Evolutionary conservation across 1,139 yeast genomes (phyloP).

Genomic region (Zygosaccharomyces pseudobailii): DNA sequence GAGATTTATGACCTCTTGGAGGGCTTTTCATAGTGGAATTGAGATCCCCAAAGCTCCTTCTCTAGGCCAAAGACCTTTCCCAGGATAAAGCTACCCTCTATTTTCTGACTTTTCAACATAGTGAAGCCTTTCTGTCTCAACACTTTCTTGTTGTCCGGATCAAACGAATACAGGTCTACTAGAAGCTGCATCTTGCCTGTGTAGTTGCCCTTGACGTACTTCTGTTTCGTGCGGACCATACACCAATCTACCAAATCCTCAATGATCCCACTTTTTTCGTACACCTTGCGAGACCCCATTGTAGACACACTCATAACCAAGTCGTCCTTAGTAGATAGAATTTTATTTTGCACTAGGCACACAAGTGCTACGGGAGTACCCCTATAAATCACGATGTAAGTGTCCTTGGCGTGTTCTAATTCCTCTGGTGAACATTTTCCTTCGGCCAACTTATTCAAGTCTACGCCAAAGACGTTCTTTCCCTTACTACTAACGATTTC

Average conservation of each 20-base stretch:
- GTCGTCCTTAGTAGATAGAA: conserved; percentile 34
- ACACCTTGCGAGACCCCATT: conserved; percentile 61
- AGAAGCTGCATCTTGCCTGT: conserved; percentile 36
- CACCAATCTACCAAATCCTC: conserved; percentile 61
- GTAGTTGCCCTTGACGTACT: conserved; percentile 31
- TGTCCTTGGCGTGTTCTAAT: conserved; percentile 40
- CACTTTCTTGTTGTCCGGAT: conserved; percentile 37
- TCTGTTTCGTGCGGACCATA: conserved; percentile 43
- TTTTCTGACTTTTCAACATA: conserved; percentile 27
- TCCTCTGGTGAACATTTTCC: conserved; percentile 31
- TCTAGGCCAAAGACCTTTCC: conserved; percentile 41
- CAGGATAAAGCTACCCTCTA: conserved; percentile 32
- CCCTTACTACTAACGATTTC: conserved; percentile 44
- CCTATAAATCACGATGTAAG: conserved; percentile 56
- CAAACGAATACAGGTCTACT: conserved; percentile 52
- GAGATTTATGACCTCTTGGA: too few species aligned
- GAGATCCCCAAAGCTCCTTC: conserved; percentile 49
- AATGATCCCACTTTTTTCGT: conserved; percentile 56
- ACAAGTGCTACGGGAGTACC: conserved; percentile 63
- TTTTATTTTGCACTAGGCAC: conserved; percentile 37
- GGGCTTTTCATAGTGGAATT: conserved; percentile 27
- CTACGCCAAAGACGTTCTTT: conserved; percentile 48
- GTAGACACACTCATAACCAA: conserved; percentile 51
- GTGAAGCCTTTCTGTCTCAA: conserved; percentile 38
- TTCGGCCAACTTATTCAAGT: conserved; percentile 45